These are phyloP conservation scores for Termitomyces sp. DNA, from an alignment of 1,284 basidiomycete genomes.

Conservation along the genomic window DNA sequence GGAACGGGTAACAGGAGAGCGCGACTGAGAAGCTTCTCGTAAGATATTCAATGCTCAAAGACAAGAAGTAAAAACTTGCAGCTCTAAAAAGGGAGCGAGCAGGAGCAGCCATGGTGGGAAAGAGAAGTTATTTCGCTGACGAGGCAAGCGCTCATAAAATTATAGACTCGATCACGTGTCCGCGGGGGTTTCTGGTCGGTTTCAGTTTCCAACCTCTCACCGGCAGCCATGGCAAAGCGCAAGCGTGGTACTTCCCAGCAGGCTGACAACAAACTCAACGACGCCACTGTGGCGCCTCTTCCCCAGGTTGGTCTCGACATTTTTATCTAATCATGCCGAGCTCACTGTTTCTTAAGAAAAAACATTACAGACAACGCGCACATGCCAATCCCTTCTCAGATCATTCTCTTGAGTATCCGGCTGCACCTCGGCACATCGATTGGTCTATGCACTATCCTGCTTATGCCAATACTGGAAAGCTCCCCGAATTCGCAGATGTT, in stretches of 20 bases:
- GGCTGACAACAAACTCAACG: slow-evolving; percentile 10
- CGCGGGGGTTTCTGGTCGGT: neutral
- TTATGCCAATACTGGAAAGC: slow-evolving; percentile 51
- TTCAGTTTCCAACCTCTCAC: neutral
- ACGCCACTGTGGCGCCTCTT: slow-evolving; percentile 18
- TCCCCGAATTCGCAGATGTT: slow-evolving; percentile 93
- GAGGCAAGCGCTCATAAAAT: slow-evolving; percentile 11
- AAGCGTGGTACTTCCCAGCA: slow-evolving; percentile 30
- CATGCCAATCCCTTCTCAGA: slow-evolving; percentile 99
- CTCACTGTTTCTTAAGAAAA: slow-evolving; percentile 59
- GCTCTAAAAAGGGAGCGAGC: slow-evolving; percentile 40
- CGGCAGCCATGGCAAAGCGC: slow-evolving; percentile 40
- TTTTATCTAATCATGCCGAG: neutral
- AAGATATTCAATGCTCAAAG: slow-evolving; percentile 17
- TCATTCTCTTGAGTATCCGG: slow-evolving; percentile 87
- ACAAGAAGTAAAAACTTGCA: slow-evolving; percentile 30
- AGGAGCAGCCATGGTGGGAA: slow-evolving; percentile 26
- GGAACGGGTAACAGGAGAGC: slow-evolving; percentile 40
- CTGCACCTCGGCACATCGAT: slow-evolving; percentile 76
- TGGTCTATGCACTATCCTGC: slow-evolving; percentile 86
- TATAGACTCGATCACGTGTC: slow-evolving; percentile 25
- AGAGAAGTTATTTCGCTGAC: slow-evolving; percentile 14
- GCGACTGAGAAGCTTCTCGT: slow-evolving; percentile 31
- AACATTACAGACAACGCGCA: slow-evolving; percentile 93
- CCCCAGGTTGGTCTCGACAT: slow-evolving; percentile 27